Base-by-base conservation (phyloP, 352 stramenopile genomes). In the Pythium brachiatum region DNA sequence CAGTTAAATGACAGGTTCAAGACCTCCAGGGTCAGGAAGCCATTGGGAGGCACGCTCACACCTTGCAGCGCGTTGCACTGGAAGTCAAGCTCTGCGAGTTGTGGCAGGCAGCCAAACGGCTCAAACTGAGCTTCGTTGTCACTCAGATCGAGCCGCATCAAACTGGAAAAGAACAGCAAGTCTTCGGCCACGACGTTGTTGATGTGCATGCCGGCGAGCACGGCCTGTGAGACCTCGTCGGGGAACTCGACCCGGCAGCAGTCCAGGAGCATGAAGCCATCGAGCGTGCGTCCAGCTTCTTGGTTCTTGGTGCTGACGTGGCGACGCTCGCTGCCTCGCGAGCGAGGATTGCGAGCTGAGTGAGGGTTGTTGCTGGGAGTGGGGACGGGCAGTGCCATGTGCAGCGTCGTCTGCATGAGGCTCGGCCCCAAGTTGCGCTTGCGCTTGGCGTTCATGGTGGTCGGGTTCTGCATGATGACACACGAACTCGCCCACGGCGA, bases 1-100 rank as follows among this genome's bases (percentile, higher is more conserved):
- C 82, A 94, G 60, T 94, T 94, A 54, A 89, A 92, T 13, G 84
- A 85, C 43, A 92, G 68, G 51, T 92, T 94, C 27, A 94, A 68
- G 20, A 91, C 79, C 68, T 92, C 82, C 29, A 94, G 76, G 34
- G 56, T 86, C 16, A 80, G 69, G 39, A 93, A 93, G 3, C 81
- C 77, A 43, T 78, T 84, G n/a, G 55, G 7, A 15, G 60, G 55
- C 15, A 89, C 32, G 3, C 29, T 57, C 20, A 90, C 50, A 3
- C 79, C 72, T 23, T 83, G 66, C 6, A 91, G 48, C 3, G 81
- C 84, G 48, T 92, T 94, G 71, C 84, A 94, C 53, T 94, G 84
- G 44, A 94, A 89, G 58, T 92, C 83, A 20, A 94, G 66, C 57
- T 94, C 84, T 1, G 74, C 53, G 0, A 94, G 69, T 0, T 81